Conservation (phyloP, 2,329 filamentous ascomycete genomes). For the Colletotrichum godetiae region DNA sequence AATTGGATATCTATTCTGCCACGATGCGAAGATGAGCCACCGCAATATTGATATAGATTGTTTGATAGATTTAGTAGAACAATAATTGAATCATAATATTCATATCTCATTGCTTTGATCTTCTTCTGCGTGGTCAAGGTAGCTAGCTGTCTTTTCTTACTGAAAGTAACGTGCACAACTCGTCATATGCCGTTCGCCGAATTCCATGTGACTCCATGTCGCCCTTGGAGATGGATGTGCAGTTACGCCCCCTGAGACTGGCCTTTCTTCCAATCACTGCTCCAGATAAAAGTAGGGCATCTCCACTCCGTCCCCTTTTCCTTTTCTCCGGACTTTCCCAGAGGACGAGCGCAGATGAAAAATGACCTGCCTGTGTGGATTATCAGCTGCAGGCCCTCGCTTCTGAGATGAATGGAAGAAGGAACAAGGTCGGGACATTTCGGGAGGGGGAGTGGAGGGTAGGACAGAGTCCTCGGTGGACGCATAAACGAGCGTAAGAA, state of each 20-base stretch:
- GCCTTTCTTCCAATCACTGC: slow-evolving; percentile 64
- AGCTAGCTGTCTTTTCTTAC: not conserved
- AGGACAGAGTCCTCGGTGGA: not conserved
- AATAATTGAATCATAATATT: not conserved
- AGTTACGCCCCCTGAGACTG: slow-evolving; percentile 9
- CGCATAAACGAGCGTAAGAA: not conserved
- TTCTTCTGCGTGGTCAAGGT: not conserved
- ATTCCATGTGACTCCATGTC: not conserved
- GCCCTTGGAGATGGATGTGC: too few species aligned
- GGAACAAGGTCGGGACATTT: not conserved
- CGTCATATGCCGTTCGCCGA: not conserved
- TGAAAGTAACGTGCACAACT: not conserved
- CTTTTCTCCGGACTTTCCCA: slow-evolving; percentile 87
- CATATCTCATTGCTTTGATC: not conserved
- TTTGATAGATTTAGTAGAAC: not conserved
- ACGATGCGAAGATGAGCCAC: not conserved
- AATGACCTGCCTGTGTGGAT: slow-evolving; percentile 65
- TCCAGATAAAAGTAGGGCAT: slow-evolving; percentile 85
- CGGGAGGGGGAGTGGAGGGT: not conserved
- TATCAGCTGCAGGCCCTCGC: slow-evolving; percentile 33
- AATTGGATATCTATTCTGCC: not conserved
- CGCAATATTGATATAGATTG: not conserved
- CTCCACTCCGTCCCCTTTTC: slow-evolving; percentile 88
- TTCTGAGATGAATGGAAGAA: not conserved
- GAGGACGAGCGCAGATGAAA: slow-evolving; percentile 74